These are phyloP conservation scores for Logfia minima DNA, from an alignment of 129 eudicot species.

Conservation along the genomic window DNA sequence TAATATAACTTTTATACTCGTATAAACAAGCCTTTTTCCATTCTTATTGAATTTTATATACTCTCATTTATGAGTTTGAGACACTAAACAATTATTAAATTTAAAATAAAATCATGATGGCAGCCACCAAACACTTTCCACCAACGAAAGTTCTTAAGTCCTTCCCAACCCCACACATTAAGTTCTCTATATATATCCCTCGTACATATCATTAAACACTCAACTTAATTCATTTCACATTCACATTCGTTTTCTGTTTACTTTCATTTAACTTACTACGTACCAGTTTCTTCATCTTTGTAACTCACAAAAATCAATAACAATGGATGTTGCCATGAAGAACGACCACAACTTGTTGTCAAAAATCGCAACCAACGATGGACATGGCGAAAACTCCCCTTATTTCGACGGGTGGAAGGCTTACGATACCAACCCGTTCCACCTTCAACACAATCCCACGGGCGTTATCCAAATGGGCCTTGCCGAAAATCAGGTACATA, in stretches of 20 bases:
- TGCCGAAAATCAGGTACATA: conserved; percentile 53
- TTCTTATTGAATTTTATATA: no score
- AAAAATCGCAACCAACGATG: conserved; percentile 48
- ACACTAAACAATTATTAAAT: no score
- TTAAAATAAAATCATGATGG: neutral
- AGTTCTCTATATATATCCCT: conserved; percentile 4
- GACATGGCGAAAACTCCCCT: conserved; percentile 69
- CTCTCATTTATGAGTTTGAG: no score
- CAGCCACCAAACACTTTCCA: conserved; percentile 16
- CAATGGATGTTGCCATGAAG: conserved; percentile 16
- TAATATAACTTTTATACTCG: no score
- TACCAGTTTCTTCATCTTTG: neutral
- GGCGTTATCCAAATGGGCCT: conserved; percentile 77
- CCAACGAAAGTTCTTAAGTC: conserved; percentile 24
- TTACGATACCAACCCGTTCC: conserved; percentile 52
- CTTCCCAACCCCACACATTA: neutral
- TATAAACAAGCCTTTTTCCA: no score
- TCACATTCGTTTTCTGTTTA: neutral
- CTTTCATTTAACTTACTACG: neutral
- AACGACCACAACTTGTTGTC: conserved; percentile 36
- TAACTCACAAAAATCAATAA: neutral
- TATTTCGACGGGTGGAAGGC: conserved; percentile 81
- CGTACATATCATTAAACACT: neutral
- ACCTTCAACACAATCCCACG: conserved; percentile 37
- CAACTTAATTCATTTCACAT: neutral